Percentiles rank a stretch among this genome's conserved stretches.
phyloP scores from a whole-genome alignment of 2,329 filamentous ascomycete genomes.

The Phialophora tarda region DNA sequence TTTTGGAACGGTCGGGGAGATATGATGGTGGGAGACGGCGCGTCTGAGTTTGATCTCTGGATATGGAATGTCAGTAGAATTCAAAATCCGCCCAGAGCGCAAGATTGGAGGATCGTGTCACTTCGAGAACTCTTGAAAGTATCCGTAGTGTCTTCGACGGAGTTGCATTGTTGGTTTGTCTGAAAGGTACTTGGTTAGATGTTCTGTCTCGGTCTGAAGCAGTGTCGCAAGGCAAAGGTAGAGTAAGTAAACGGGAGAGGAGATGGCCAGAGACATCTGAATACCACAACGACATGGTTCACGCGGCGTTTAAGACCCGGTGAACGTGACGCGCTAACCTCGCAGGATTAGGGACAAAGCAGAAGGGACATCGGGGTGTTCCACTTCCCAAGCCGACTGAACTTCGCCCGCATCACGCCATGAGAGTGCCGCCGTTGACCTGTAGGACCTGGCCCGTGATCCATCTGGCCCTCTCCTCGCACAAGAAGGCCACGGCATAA shows the following conservation, averaged over 20 bases:
- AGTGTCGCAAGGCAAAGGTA: neutral
- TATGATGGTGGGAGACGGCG: neutral
- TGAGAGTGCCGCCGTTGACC: slow-evolving; percentile 25
- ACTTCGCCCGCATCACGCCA: slow-evolving; percentile 7
- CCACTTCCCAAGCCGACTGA: too few relatives aligned
- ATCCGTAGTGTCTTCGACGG: neutral
- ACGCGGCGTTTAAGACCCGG: too few relatives aligned
- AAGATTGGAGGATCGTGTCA: neutral
- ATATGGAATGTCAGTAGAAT: neutral
- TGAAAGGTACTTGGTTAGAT: neutral
- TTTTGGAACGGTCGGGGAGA: neutral
- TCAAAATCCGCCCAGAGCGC: neutral
- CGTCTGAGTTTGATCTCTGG: neutral
- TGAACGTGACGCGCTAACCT: too few relatives aligned
- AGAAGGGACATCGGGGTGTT: neutral
- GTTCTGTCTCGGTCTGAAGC: neutral
- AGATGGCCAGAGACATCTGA: too few relatives aligned
- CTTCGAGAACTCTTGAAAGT: neutral
- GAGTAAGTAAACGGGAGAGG: neutral
- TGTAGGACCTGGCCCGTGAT: slow-evolving; percentile 20
- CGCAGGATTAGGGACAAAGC: too few relatives aligned
- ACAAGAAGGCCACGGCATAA: slow-evolving; percentile 52
- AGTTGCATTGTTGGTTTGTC: neutral
- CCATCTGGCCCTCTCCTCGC: slow-evolving; percentile 33
- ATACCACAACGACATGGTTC: too few relatives aligned